Conservation (phyloP, 2,329 filamentous ascomycete genomes). For the Venturia oleaginea region DNA sequence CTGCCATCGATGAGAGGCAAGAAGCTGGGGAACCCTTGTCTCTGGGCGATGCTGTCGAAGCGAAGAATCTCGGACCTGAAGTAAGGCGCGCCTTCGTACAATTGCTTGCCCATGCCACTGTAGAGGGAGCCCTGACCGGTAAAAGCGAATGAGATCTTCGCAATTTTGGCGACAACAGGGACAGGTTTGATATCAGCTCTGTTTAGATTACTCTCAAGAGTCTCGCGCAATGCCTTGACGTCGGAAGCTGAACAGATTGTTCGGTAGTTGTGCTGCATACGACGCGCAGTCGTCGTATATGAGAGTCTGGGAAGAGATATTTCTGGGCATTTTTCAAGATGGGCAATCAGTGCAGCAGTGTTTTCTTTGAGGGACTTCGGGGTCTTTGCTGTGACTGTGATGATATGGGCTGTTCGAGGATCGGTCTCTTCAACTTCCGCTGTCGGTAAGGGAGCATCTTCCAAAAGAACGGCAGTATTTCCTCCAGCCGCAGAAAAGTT, state of each 20-base stretch:
- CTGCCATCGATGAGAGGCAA: conserved; percentile 18
- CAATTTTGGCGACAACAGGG: conserved; percentile 12
- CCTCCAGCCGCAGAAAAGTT: conserved; percentile 32
- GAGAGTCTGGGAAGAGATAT: conserved; percentile 17
- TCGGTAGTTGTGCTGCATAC: conserved; percentile 20
- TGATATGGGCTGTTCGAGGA: conserved; percentile 15
- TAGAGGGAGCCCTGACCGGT: conserved; percentile 31
- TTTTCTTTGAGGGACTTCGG: conserved; percentile 17
- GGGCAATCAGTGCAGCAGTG: conserved; percentile 12
- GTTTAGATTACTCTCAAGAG: conserved; percentile 38
- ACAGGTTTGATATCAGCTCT: conserved; percentile 20
- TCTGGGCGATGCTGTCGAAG: conserved; percentile 23
- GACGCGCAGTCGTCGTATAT: conserved; percentile 22
- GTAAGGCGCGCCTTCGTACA: conserved; percentile 22
- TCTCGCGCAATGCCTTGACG: conserved; percentile 36
- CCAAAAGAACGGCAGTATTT: conserved; percentile 26
- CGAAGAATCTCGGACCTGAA: conserved; percentile 26
- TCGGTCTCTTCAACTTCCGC: conserved; percentile 26
- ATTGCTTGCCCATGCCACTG: conserved; percentile 20
- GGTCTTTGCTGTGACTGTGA: conserved; percentile 19
- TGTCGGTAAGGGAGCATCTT: conserved; percentile 22
- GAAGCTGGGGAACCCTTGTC: conserved; percentile 26
- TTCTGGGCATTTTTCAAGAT: conserved; percentile 16
- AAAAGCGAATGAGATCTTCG: conserved; percentile 29
- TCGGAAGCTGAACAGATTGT: conserved; percentile 17